Evolutionary conservation across 305 asterid species (phyloP).

Genomic region (Rubia peregrina): DNA sequence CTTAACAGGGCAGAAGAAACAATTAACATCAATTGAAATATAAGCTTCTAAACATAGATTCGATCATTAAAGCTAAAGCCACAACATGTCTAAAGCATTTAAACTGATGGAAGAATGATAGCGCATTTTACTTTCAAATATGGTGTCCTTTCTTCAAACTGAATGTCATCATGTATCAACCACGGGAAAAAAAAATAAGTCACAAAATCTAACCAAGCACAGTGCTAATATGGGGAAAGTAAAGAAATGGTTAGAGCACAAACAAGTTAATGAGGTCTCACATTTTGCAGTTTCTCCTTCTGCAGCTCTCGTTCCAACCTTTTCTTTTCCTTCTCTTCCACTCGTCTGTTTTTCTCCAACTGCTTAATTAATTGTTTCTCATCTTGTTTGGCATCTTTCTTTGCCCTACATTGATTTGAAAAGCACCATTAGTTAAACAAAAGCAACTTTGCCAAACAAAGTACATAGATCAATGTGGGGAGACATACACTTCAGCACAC

Average conservation of each 20-base stretch:
- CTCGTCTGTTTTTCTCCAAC: conserved; percentile 67
- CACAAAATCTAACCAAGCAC: background rate
- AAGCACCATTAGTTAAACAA: conserved; percentile 20
- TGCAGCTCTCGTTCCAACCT: conserved; percentile 59
- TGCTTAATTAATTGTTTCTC: conserved; percentile 55
- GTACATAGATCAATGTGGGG: conserved; percentile 8
- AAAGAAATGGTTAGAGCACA: background rate
- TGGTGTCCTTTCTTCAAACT: background rate
- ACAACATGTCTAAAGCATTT: background rate
- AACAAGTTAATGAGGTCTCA: conserved; percentile 27
- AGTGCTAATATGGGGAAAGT: background rate
- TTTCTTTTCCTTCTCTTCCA: conserved; percentile 70
- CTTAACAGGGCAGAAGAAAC: conserved; percentile 33
- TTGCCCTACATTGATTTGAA: conserved; percentile 53
- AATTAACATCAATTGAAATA: conserved; percentile 1
- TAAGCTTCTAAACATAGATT: background rate
- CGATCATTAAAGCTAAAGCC: conserved; percentile 5
- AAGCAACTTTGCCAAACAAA: conserved; percentile 16
- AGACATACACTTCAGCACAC: conserved; percentile 60
- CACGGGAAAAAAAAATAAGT: background rate
- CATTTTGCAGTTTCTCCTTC: conserved; percentile 66
- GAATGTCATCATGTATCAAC: background rate
- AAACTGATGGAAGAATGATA: background rate
- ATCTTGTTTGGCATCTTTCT: conserved; percentile 54
- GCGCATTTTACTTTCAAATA: background rate